Evolutionary conservation across 2,329 filamentous ascomycete genomes (phyloP), one percentile per base, ranked within the genome.

Genomic region (Ilyonectria robusta): DNA sequence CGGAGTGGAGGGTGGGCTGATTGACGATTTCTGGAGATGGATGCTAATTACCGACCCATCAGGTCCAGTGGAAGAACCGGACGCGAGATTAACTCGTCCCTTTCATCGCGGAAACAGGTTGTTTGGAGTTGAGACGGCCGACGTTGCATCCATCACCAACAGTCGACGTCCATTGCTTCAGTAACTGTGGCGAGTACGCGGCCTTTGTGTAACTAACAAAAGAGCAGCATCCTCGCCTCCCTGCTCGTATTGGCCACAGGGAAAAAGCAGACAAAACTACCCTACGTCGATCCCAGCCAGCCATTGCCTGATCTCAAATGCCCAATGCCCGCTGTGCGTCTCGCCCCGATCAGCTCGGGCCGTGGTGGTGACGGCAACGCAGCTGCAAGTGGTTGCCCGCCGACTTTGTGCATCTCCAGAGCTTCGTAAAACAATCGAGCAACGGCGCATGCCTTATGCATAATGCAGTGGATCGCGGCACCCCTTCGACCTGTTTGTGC

Each of bases 111-210:
- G 47, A 33, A 55, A 55, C 57, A 29, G 17, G 33, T 40, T 59
- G 29, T 42, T 51, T 42, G 57, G 35, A 9, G 47, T 60, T 53
- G 35, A 50, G 51, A 44, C 51, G 31, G 51, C 46, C 23, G 33
- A 62, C n/a, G 59, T 62, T 62, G 59, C 54, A 56, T 62, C 44
- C 44, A 13, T 50, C 42, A 47, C 51, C n/a, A 47, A 29, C 31
- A 29, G 40, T 33, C 31, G 42, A 23, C 46, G 59, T 29, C 29
- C 13, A 8, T 42, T 17, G 2, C 40, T 9, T 26, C 26, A 26
- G 26, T 6, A 26, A 26, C 26, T 33, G 31, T 33, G 2, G 8
- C 8, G 8, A 33, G 31, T 33, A 33, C 31, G 31, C 40, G 55
- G n/a, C 19, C 33, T 31, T 37, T 10, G 8, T 31, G 26, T 15